These are phyloP conservation scores for Kregervanrija pseudodelftensis DNA, from an alignment of 805 yeast genomes.

Conservation along the genomic window DNA sequence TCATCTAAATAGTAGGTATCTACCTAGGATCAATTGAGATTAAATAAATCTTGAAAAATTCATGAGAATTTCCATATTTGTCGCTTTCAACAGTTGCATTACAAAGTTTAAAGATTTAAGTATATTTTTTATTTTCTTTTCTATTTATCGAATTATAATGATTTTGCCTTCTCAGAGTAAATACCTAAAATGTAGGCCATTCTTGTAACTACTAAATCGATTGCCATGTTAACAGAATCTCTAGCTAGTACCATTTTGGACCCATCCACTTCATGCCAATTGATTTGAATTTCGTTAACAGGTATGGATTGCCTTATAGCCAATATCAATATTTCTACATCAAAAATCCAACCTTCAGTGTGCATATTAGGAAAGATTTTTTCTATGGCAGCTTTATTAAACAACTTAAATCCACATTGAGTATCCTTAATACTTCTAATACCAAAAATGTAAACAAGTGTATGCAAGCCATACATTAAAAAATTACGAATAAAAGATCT, in stretches of 20 bases:
- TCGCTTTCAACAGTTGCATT: too few species aligned
- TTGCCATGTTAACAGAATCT: constrained; percentile 89
- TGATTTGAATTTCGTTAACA: constrained; percentile 74
- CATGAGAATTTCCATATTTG: too few species aligned
- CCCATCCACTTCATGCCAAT: constrained; percentile 97
- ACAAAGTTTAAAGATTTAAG: background rate
- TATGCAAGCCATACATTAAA: constrained; percentile 87
- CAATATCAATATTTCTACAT: constrained; percentile 82
- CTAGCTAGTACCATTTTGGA: constrained; percentile 88
- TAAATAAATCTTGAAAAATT: too few species aligned
- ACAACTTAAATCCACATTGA: constrained; percentile 95
- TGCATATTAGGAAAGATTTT: constrained; percentile 83
- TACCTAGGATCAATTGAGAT: too few species aligned
- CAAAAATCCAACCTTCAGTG: constrained; percentile 98
- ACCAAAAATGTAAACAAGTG: constrained; percentile 82
- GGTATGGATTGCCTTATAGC: constrained; percentile 65
- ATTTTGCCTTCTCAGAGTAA: constrained; percentile 33
- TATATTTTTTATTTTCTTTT: constrained; percentile 1
- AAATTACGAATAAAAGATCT: constrained; percentile 83
- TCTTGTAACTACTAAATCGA: constrained; percentile 85
- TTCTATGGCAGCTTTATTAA: constrained; percentile 60
- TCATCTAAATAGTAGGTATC: too few species aligned
- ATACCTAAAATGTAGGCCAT: constrained; percentile 82
- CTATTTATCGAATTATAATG: constrained; percentile 1
- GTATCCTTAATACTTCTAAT: constrained; percentile 83